Base-by-base conservation (phyloP, 371 early-diverging fungal species). In the Syncephalastrum monosporum region DNA sequence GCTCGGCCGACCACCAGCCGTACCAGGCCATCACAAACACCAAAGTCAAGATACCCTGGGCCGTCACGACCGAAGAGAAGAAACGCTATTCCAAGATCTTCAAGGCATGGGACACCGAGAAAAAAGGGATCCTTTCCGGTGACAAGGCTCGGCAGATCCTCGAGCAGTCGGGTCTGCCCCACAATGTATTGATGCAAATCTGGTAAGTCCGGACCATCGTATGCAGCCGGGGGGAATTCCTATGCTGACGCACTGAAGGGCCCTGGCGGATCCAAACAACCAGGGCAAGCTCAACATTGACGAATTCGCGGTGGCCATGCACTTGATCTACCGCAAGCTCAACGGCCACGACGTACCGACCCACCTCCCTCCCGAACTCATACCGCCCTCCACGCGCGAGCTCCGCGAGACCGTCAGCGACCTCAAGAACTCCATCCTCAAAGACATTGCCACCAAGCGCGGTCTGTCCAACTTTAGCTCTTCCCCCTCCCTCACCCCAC, bases 281-380 rank as follows among this genome's bases (percentile, higher is more conserved):
- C 82, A 85, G 60, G 97, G 95, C 29, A 89, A 90, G 61, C 85
- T 97, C 51, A 93, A 92, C 64, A 60, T 87, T 17, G 91, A 95
- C 69, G 96, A 95, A 71, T 97, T 96, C 64, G 86, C 93, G 8
- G 94, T 95, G 1, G 96, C 96, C 21, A 94, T 97, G 95, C 91
- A 96, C 67, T 71, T 97, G 23, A 87, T 96, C 44, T 89, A 91
- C 65, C 74, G 88, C 14, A 91, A 91, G 50, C 65, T 92, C 14
- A 86, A 83, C 45, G 95, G 95, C 2, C 78, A 82, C 24, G 88
- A 85, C 50, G 74, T 97, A 10, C 97, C 97, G 10, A 72, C 75
- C 12, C 71, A 67, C 6, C 64, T 97, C 42, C 97, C 97, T 2
- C 75, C 81, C 3, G 91, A 91, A 38, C 78, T 97, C 33, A 76